Evolutionary conservation across 2,329 filamentous ascomycete species (phyloP).

Genomic region (Taxawa tesnikishii): DNA sequence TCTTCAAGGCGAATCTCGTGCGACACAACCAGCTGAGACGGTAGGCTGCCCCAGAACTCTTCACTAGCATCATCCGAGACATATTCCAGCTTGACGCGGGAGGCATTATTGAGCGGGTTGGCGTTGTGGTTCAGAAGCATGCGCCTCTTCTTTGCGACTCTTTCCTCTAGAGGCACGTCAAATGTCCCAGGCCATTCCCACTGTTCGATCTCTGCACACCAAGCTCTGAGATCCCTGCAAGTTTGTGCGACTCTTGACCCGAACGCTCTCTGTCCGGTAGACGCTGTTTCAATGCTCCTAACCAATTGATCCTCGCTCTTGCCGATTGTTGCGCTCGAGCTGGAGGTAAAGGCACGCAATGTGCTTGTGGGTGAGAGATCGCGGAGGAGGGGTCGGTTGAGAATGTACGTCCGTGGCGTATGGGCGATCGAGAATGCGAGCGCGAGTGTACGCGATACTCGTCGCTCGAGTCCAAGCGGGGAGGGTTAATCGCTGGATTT

Average conservation of each 20-base stretch:
- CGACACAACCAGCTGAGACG: constrained; percentile 46
- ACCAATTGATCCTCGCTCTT: constrained; percentile 26
- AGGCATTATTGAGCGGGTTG: constrained; percentile 4
- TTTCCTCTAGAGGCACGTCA: constrained; percentile 22
- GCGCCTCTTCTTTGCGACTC: constrained; percentile 13
- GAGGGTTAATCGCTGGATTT: constrained; percentile 17
- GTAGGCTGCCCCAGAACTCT: constrained; percentile 60
- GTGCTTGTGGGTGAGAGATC: constrained; percentile 49
- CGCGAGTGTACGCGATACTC: constrained; percentile 12
- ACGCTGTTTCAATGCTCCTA: constrained; percentile 49
- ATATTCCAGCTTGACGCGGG: constrained; percentile 2
- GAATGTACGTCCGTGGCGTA: constrained; percentile 13
- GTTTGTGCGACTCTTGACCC: constrained; percentile 58
- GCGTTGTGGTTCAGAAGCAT: constrained; percentile 11
- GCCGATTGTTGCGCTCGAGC: constrained; percentile 7
- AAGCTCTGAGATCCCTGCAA: constrained; percentile 58
- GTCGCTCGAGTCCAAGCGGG: constrained; percentile 12
- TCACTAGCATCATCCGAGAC: constrained; percentile 18
- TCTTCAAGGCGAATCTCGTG: constrained; percentile 66
- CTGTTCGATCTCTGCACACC: constrained; percentile 58
- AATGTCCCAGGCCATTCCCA: constrained; percentile 47
- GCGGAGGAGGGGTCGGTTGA: constrained; percentile 35
- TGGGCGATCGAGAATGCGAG: constrained; percentile 17
- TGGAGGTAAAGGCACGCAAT: constrained; percentile 47
- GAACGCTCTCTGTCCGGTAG: constrained; percentile 56